Percentiles rank a stretch among this genome's conserved stretches.
These are phyloP conservation scores for Ophiostoma quercus DNA, from an alignment of 2,329 filamentous ascomycete genomes.

Conservation along the genomic window DNA sequence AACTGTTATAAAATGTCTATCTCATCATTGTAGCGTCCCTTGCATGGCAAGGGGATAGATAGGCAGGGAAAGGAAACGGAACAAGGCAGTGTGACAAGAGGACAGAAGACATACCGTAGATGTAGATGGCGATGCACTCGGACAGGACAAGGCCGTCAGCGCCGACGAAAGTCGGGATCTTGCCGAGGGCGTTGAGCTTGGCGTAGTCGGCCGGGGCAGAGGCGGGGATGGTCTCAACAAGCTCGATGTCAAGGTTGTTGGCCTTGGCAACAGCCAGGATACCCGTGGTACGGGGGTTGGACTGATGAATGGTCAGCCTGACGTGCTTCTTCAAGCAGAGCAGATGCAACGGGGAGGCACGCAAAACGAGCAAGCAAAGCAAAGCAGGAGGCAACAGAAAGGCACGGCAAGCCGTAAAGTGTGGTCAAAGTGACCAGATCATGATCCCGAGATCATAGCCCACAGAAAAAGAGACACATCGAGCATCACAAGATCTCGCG, in stretches of 20 bases:
- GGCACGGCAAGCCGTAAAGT: neutral
- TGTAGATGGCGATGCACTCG: slow-evolving; percentile 89
- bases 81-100: slow-evolving; percentile 23
- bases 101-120: slow-evolving; percentile 74
- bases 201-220: slow-evolving; percentile 71
- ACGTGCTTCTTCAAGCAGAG: slow-evolving; percentile 20
- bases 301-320: slow-evolving; percentile 46
- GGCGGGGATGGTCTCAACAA: slow-evolving; percentile 64
- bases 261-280: slow-evolving; percentile 94
- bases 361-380: slow-evolving; percentile 17
- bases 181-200: slow-evolving; percentile 80
- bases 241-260: slow-evolving; percentile 88
- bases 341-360: slow-evolving; percentile 5
- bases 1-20: slow-evolving; percentile 76
- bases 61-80: neutral
- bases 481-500: neutral
- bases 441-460: neutral
- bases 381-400: neutral
- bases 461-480: neutral
- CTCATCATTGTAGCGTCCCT: slow-evolving; percentile 57
- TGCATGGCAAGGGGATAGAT: slow-evolving; percentile 3
- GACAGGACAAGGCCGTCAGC: slow-evolving; percentile 83
- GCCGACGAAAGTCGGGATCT: slow-evolving; percentile 89
- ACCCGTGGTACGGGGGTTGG: slow-evolving; percentile 82
- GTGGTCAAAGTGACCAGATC: neutral